Conservation (phyloP, 202 grass and related monocot species). For the Panicum hallii region DNA sequence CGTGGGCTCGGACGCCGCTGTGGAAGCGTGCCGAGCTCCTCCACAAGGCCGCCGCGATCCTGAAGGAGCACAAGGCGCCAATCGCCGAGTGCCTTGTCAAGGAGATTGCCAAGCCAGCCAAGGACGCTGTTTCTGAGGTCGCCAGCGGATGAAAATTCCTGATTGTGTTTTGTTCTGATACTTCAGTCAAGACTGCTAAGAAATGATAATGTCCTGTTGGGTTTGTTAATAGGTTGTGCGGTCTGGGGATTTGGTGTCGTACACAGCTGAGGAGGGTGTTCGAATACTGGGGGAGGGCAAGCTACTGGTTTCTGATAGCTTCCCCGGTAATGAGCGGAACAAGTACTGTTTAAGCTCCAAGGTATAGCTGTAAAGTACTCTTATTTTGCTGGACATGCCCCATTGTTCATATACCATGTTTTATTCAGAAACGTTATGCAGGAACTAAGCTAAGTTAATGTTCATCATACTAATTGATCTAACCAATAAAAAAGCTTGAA, state of each 20-base stretch:
- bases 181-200: not conserved
- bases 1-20: slow-evolving; percentile 79
- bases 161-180: slow-evolving; percentile 18
- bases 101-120: slow-evolving; percentile 97
- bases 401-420: not conserved
- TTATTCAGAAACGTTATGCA: not conserved
- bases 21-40: slow-evolving; percentile 96
- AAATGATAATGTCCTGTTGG: slow-evolving; percentile 1
- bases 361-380: slow-evolving; percentile 50
- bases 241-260: slow-evolving; percentile 93
- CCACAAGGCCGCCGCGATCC: slow-evolving; percentile 90
- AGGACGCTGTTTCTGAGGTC: slow-evolving; percentile 92
- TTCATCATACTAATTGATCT: not conserved
- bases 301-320: slow-evolving; percentile 90
- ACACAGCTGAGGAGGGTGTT: slow-evolving; percentile 97
- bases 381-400: not conserved
- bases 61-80: slow-evolving; percentile 85
- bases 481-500: not conserved
- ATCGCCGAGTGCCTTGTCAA: slow-evolving; percentile 95
- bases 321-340: slow-evolving; percentile 92
- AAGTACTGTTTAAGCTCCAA: slow-evolving; percentile 98
- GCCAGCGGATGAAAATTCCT: not conserved
- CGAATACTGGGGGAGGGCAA: slow-evolving; percentile 93
- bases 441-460: not conserved
- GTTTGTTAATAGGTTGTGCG: slow-evolving; percentile 68